phyloP scores from a whole-genome alignment of 176 grass and related monocot species.

The Eragrostis curvula region DNA sequence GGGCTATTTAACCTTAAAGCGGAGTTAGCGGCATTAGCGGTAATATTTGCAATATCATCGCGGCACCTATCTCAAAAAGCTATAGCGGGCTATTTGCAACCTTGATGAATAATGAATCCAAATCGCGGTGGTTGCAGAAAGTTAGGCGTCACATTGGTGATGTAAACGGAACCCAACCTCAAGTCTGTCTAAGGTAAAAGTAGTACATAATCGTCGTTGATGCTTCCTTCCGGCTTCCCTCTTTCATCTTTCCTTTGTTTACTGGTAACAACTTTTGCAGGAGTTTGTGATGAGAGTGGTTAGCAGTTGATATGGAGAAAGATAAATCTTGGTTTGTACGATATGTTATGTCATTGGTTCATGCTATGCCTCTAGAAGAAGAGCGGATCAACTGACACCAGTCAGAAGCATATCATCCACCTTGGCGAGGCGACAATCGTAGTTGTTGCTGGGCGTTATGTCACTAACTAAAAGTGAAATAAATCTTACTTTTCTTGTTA shows the following conservation, averaged over 20 bases:
- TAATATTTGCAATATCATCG: no score
- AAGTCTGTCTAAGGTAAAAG: constrained; percentile 18
- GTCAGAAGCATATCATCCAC: constrained; percentile 31
- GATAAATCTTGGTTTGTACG: constrained; percentile 38
- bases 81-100: no score
- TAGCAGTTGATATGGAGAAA: constrained; percentile 36
- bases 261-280: not conserved
- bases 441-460: constrained; percentile 39
- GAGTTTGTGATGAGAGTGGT: constrained; percentile 28
- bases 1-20: no score
- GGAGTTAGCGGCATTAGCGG: no score
- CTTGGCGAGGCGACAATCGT: constrained; percentile 30
- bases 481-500: constrained; percentile 17
- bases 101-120: no score
- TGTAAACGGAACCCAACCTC: constrained; percentile 28
- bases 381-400: constrained; percentile 3
- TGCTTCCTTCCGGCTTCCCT: not conserved
- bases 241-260: constrained; percentile 9
- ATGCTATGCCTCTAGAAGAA: constrained; percentile 30
- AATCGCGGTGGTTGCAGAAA: constrained; percentile 39
- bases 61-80: no score
- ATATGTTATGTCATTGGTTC: constrained; percentile 20
- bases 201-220: not conserved
- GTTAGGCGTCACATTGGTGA: constrained; percentile 15
- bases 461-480: constrained; percentile 35